A percentile compares a stretch with the other conserved stretches of the same genome.
These are phyloP conservation scores for Rosa chinensis DNA, from an alignment of 306 rosid species.

Conservation along the genomic window DNA sequence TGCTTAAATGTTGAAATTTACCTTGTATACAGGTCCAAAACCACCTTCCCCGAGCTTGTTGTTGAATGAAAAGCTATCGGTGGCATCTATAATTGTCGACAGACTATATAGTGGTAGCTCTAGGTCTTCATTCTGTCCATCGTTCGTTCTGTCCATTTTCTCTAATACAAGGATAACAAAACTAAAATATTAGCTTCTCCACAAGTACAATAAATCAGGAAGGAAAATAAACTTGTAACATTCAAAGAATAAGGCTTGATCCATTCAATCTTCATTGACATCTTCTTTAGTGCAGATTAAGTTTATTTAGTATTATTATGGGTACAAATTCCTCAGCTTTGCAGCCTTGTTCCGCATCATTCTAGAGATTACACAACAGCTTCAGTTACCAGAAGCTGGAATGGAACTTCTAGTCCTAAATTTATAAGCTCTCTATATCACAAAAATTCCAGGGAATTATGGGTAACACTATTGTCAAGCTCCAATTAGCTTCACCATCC, in stretches of 20 bases:
- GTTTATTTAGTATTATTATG: background rate
- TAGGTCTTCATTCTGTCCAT: slow-evolving; percentile 19
- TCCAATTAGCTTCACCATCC: background rate
- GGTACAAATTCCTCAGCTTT: background rate
- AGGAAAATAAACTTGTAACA: background rate
- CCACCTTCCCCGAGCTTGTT: slow-evolving; percentile 51
- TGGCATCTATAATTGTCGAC: slow-evolving; percentile 35
- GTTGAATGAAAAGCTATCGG: slow-evolving; percentile 32
- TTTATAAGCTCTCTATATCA: background rate
- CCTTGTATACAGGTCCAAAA: slow-evolving; percentile 54
- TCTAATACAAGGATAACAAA: background rate
- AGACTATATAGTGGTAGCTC: slow-evolving; percentile 39
- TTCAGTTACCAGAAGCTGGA: background rate
- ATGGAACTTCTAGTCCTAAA: background rate
- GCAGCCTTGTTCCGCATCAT: background rate
- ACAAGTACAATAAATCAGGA: background rate
- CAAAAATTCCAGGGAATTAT: background rate
- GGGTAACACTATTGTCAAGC: background rate
- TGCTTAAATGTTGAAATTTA: background rate
- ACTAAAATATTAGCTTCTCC: background rate
- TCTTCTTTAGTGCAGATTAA: background rate
- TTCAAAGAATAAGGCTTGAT: background rate
- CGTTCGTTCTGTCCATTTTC: background rate
- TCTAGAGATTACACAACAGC: background rate
- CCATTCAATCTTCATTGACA: background rate